A percentile compares a stretch with the other conserved stretches of the same genome.
These are phyloP conservation scores for Euphorbia tirucalli DNA, from an alignment of 345 rosid genomes.

Conservation along the genomic window DNA sequence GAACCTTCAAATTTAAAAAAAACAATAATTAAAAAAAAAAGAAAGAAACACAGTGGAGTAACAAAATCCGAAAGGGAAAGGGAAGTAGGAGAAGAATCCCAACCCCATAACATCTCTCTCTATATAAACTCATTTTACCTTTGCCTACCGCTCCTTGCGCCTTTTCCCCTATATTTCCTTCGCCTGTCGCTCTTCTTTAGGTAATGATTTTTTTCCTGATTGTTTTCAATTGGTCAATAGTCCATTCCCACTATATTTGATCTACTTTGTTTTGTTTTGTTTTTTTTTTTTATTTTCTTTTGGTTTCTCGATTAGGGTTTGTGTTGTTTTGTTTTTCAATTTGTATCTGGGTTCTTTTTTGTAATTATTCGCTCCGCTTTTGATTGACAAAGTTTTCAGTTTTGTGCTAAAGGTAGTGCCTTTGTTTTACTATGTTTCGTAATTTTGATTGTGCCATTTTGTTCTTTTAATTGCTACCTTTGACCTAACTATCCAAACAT, in stretches of 20 bases:
- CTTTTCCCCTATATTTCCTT: not conserved
- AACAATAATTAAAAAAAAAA: no score
- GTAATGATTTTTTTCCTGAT: not conserved
- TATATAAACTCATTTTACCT: not conserved
- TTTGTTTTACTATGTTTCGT: not conserved
- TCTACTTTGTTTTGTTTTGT: no score
- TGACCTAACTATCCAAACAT: not conserved
- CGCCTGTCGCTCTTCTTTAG: not conserved
- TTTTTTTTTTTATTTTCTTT: not conserved
- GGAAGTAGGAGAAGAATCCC: not conserved
- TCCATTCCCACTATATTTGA: no score
- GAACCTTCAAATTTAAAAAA: no score
- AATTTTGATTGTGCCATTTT: not conserved
- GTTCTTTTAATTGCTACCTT: not conserved
- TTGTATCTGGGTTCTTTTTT: not conserved
- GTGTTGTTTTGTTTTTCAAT: not conserved
- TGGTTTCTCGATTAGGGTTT: not conserved
- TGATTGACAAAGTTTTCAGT: not conserved
- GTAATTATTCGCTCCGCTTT: not conserved
- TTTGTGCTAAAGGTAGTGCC: not conserved
- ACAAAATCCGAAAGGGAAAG: not conserved
- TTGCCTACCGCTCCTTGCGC: not conserved
- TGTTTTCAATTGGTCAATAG: no score
- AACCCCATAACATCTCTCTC: not conserved
- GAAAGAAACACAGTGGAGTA: not conserved